Conservation (phyloP, 805 yeast species). For the Candida loeiensis region DNA sequence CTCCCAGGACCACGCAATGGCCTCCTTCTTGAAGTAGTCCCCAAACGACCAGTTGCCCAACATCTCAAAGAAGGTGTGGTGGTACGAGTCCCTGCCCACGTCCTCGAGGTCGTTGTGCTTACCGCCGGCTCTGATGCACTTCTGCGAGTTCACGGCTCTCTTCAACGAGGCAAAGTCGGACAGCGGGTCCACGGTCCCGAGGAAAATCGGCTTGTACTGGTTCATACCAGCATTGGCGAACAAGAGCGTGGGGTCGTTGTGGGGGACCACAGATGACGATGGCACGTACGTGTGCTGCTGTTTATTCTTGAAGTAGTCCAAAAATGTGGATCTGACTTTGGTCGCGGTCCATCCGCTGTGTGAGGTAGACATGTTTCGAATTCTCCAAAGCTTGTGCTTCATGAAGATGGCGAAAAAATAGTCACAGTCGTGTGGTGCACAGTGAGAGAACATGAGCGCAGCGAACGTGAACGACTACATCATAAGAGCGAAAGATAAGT, state of each 20-base stretch:
- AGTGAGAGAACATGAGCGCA: background rate
- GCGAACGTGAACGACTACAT: too few relatives aligned
- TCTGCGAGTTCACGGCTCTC: slow-evolving; percentile 93
- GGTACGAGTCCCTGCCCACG: slow-evolving; percentile 96
- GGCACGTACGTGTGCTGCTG: slow-evolving; percentile 76
- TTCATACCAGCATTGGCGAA: slow-evolving; percentile 99
- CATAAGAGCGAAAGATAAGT: too few relatives aligned
- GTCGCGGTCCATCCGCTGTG: slow-evolving; percentile 39
- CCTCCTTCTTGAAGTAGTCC: slow-evolving; percentile 95
- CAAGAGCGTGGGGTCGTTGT: slow-evolving; percentile 93
- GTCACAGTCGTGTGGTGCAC: background rate
- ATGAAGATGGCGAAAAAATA: slow-evolving; percentile 7
- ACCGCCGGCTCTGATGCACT: slow-evolving; percentile 99
- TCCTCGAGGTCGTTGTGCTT: slow-evolving; percentile 97
- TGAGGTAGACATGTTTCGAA: slow-evolving; percentile 23
- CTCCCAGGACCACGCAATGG: slow-evolving; percentile 87
- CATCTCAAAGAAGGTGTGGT: slow-evolving; percentile 99
- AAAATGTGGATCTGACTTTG: slow-evolving; percentile 77
- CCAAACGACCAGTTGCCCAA: slow-evolving; percentile 99
- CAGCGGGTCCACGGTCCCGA: slow-evolving; percentile 96
- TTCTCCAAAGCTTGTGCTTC: slow-evolving; percentile 11
- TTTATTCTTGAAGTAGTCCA: slow-evolving; percentile 66
- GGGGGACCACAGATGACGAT: slow-evolving; percentile 93
- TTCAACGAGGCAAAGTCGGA: slow-evolving; percentile 80
- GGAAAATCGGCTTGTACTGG: slow-evolving; percentile 95